Conservation (phyloP, 208 protist species). For the Leishmania guyanensis region DNA sequence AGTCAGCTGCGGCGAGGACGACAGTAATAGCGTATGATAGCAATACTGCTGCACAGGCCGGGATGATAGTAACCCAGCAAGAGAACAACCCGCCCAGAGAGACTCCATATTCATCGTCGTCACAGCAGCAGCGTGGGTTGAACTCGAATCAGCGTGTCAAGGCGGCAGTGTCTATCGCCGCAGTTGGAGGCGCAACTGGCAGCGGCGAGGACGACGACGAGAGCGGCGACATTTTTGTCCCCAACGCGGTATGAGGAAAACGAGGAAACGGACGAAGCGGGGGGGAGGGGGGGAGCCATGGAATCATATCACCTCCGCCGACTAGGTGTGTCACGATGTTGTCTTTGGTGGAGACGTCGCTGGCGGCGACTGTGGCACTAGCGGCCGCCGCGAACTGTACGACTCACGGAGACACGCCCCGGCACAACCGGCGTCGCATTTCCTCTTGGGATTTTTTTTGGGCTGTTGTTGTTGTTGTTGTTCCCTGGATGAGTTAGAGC, state of each 20-base stretch:
- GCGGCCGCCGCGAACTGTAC: not conserved
- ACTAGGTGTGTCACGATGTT: not conserved
- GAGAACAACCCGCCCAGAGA: slow-evolving; percentile 10
- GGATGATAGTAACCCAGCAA: not conserved
- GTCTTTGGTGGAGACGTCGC: not conserved
- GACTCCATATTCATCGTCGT: not conserved
- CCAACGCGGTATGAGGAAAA: slow-evolving; percentile 1
- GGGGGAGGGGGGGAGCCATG: not conserved
- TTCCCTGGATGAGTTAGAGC: not conserved
- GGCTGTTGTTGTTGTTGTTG: too few relatives aligned
- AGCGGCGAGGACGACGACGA: slow-evolving; percentile 11
- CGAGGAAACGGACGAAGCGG: too few relatives aligned
- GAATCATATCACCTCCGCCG: not conserved
- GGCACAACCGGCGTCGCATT: not conserved
- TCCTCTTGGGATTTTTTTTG: not conserved
- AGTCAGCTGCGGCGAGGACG: not conserved
- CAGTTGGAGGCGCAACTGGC: not conserved
- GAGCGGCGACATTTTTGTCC: slow-evolving; percentile 24
- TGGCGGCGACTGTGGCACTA: not conserved
- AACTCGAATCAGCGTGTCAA: slow-evolving; percentile 30
- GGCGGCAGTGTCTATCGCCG: not conserved
- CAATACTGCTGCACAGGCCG: not conserved
- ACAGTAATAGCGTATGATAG: not conserved
- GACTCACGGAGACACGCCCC: not conserved
- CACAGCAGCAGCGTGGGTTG: slow-evolving; percentile 15